These are phyloP conservation scores for Xylona heveae DNA, from an alignment of 495 filamentous ascomycete genomes.

Conservation along the genomic window DNA sequence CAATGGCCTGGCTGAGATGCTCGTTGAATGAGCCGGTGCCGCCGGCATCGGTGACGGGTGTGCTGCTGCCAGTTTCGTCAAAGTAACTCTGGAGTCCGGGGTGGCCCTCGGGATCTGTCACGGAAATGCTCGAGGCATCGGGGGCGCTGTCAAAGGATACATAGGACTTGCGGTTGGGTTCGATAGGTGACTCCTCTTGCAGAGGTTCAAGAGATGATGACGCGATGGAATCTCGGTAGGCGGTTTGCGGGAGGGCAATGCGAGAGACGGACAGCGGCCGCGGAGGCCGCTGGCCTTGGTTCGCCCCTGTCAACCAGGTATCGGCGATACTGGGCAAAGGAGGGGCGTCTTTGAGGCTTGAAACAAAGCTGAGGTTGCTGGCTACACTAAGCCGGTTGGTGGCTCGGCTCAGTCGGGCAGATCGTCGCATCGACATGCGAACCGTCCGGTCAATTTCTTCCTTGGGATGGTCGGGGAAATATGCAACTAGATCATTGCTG, in stretches of 20 bases:
- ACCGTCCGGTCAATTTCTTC: constrained; percentile 90
- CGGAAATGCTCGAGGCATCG: constrained; percentile 34
- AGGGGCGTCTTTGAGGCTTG: constrained; percentile 67
- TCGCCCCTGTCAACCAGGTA: constrained; percentile 55
- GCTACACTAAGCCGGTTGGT: constrained; percentile 83
- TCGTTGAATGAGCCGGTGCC: constrained; percentile 42
- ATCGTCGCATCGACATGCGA: constrained; percentile 73
- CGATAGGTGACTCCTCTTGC: constrained; percentile 78
- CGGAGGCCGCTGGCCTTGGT: constrained; percentile 21
- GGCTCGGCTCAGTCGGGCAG: constrained; percentile 71
- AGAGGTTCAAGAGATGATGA: constrained; percentile 73
- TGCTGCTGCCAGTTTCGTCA: constrained; percentile 59
- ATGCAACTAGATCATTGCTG: constrained; percentile 81
- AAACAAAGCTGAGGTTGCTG: constrained; percentile 82
- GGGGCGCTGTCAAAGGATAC: constrained; percentile 83
- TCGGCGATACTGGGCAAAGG: constrained; percentile 95
- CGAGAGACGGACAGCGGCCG: constrained; percentile 42
- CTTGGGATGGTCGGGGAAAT: constrained; percentile 86
- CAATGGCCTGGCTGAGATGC: constrained; percentile 34
- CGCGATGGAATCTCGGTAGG: constrained; percentile 68
- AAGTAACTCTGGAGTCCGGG: constrained; percentile 54
- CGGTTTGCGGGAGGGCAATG: constrained; percentile 30
- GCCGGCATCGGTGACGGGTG: constrained; percentile 33
- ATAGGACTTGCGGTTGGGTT: constrained; percentile 86
- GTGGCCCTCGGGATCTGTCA: constrained; percentile 56